Evolutionary conservation across 495 filamentous ascomycete genomes (phyloP).

Genomic region (Aspergillus diversus): DNA sequence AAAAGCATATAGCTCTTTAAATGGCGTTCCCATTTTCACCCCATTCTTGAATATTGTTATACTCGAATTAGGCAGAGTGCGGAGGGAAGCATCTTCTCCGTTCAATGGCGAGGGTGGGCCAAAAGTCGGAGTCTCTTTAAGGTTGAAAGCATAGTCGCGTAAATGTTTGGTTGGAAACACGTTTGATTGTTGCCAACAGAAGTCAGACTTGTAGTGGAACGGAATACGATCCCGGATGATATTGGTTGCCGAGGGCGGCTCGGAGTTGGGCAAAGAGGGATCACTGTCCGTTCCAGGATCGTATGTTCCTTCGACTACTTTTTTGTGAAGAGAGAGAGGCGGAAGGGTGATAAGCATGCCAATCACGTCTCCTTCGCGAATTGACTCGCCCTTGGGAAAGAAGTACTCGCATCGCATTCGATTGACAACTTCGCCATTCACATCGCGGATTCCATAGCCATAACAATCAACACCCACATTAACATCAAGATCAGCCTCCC

Average conservation of each 20-base stretch:
- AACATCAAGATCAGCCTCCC: conserved; percentile 88
- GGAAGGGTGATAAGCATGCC: conserved; percentile 92
- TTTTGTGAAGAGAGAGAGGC: conserved; percentile 79
- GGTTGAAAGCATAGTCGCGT: conserved; percentile 65
- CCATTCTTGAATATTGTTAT: conserved; percentile 95
- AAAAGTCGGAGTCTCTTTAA: conserved; percentile 51
- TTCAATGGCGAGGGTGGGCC: conserved; percentile 63
- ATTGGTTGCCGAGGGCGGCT: conserved; percentile 53
- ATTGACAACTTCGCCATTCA: conserved; percentile 87
- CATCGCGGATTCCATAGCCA: conserved; percentile 91
- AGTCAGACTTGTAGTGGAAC: conserved; percentile 87
- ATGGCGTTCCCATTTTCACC: conserved; percentile 79
- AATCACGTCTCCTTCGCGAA: conserved; percentile 87
- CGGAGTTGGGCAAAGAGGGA: conserved; percentile 15
- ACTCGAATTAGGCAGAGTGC: conserved; percentile 82
- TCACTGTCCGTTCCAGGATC: conserved; percentile 75
- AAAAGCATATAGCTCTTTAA: conserved; percentile 87
- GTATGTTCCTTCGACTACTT: conserved; percentile 83
- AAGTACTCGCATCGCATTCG: conserved; percentile 91
- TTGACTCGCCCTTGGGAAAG: conserved; percentile 71
- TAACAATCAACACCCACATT: conserved; percentile 97
- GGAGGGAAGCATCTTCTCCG: conserved; percentile 69
- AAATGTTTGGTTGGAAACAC: conserved; percentile 87
- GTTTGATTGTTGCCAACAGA: conserved; percentile 95
- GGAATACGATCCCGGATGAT: conserved; percentile 94